A percentile compares a stretch with the other conserved stretches of the same genome.
These are phyloP conservation scores for Cystobasidiopsis lactophilus DNA, from an alignment of 768 basidiomycete species.

Conservation along the genomic window DNA sequence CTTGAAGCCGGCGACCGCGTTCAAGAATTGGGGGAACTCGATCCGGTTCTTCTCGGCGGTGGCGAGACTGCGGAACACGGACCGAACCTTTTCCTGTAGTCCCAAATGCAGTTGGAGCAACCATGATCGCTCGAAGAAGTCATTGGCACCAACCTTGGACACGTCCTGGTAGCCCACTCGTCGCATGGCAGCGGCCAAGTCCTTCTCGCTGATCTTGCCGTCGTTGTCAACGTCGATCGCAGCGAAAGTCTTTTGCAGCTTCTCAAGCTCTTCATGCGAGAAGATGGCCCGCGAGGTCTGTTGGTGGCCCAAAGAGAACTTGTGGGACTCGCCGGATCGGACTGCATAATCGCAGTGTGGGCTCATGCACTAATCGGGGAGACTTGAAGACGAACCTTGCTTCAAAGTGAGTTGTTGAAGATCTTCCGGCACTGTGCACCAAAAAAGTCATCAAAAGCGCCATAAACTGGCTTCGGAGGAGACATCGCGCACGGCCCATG, in stretches of 20 bases:
- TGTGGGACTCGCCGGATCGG: slow-evolving; percentile 1
- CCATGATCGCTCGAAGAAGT: not conserved
- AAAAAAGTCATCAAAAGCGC: slow-evolving; percentile 14
- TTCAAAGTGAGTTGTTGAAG: slow-evolving; percentile 7
- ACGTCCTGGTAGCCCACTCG: slow-evolving; percentile 43
- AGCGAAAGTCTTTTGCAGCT: slow-evolving; percentile 25
- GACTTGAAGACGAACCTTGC: too few relatives aligned
- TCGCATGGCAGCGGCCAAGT: slow-evolving; percentile 50
- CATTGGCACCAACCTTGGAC: slow-evolving; percentile 2
- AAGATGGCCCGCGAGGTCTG: slow-evolving; percentile 21
- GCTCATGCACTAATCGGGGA: too few relatives aligned
- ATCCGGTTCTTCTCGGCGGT: slow-evolving; percentile 32
- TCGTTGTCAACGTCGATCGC: slow-evolving; percentile 28
- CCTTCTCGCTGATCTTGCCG: slow-evolving; percentile 38
- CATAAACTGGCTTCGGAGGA: slow-evolving; percentile 24
- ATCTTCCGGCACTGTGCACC: slow-evolving; percentile 1
- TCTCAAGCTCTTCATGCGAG: slow-evolving; percentile 15
- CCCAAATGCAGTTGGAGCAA: not conserved
- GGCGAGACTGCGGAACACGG: slow-evolving; percentile 26
- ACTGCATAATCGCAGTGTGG: too few relatives aligned
- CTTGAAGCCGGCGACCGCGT: slow-evolving; percentile 29
- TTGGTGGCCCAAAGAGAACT: slow-evolving; percentile 1
- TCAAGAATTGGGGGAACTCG: slow-evolving; percentile 49
- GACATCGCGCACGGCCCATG: slow-evolving; percentile 39
- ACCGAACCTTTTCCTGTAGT: slow-evolving; percentile 20